A percentile compares a stretch with the other conserved stretches of the same genome.
phyloP scores from a whole-genome alignment of 305 asterid species.

The Withania somnifera region DNA sequence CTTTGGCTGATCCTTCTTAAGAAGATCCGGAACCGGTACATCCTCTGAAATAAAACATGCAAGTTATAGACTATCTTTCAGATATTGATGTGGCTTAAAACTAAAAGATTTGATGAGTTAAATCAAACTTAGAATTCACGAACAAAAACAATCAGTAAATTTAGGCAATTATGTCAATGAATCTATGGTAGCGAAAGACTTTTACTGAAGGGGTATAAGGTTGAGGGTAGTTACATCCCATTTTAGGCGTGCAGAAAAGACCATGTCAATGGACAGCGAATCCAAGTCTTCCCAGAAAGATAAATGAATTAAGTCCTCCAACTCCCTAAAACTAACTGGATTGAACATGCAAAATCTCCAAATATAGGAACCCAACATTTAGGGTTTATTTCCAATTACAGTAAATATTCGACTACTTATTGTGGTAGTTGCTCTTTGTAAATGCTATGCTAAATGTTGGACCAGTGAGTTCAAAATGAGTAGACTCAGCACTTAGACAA shows the following conservation, averaged over 20 bases:
- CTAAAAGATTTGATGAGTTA: not conserved
- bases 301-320: not conserved
- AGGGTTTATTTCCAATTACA: not conserved
- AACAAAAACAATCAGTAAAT: not conserved
- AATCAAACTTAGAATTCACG: not conserved
- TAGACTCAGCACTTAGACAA: not conserved
- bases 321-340: not conserved
- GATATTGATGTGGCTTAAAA: not conserved
- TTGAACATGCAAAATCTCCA: not conserved
- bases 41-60: slow-evolving; percentile 46
- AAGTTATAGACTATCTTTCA: slow-evolving; percentile 1
- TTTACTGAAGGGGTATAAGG: not conserved
- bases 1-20: slow-evolving; percentile 38
- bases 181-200: not conserved
- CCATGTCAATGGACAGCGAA: not conserved
- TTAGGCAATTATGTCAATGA: not conserved
- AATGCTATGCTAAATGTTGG: not conserved
- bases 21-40: slow-evolving; percentile 45
- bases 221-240: not conserved
- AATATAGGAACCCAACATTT: not conserved
- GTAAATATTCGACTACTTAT: not conserved
- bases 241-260: not conserved
- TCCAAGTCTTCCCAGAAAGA: not conserved
- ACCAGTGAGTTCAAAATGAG: not conserved
- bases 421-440: not conserved